Base-by-base conservation (phyloP, 2,329 filamentous ascomycete species). In the Penicillium hordei region DNA sequence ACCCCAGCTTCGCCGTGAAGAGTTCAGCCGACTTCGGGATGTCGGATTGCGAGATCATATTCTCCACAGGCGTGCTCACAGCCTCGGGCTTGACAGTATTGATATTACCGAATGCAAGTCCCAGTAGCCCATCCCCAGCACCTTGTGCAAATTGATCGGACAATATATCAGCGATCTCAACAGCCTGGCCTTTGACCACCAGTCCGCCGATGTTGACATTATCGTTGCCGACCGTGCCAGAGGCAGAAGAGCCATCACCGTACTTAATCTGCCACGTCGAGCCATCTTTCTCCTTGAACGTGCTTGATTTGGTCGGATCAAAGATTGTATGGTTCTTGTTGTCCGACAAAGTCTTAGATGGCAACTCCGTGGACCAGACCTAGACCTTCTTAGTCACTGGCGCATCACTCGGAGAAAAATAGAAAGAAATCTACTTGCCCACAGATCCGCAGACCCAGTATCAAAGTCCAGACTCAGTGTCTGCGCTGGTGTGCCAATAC, bases 381-480 rank as follows among this genome's bases (percentile, higher is more conserved):
- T 84, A 63, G 17, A 48, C 7, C 7, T 10, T 15, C 36, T 64
- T 60, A 58, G 68, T 65, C 40, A 45, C 23, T 1, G 5, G 46
- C 45, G 42, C 8, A 39, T 50, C 39, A 23, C 13, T 21, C 3
- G 1, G 13, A 10, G 49, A n/a, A 17, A 13, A 21, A 6, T 7
- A 23, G 13, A 12, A 29, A 44, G 12, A 25, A 31, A 29, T 29
- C n/a, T 50, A 61, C 78, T 64, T 75, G 86, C 83, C 88, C 86
- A 90, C 23, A 89, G 78, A 76, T 90, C 88, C 21, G 86, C 81
- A 12, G 86, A 89, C 21, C 87, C 87, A 39, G 87, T 89, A 70
- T 91, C 88, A 60, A 90, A 89, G 67, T 89, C 83, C 15, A 90
- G 72, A 61, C 80, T 81, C 43, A 87, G 63, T 45, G 75, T 84